Evolutionary conservation across 441 rosid species (phyloP).

Genomic region (Metrosideros polymorpha): DNA sequence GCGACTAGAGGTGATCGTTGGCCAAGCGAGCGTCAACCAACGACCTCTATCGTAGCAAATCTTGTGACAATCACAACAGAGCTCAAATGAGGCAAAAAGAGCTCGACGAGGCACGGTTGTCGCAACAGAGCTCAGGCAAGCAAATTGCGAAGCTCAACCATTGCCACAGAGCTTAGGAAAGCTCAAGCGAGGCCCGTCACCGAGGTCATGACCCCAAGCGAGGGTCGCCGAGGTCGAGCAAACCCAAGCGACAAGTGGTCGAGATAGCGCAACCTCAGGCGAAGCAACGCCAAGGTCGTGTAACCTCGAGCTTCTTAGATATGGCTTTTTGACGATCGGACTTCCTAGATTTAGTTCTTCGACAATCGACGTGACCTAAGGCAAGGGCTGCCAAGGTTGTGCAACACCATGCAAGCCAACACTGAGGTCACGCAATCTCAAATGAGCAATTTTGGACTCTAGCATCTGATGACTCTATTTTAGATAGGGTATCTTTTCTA

Average conservation of each 20-base stretch:
- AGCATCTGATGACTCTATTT: no score
- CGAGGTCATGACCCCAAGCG: neutral
- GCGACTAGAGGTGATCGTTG: neutral
- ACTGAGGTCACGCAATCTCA: neutral
- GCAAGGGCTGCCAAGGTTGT: neutral
- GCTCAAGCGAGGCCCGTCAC: neutral
- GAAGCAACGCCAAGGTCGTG: no score
- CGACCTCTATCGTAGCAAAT: neutral
- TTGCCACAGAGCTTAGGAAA: neutral
- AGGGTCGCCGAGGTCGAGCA: fast-evolving
- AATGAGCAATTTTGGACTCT: neutral
- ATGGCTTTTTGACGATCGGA: neutral
- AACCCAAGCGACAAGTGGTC: neutral
- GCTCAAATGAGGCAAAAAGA: neutral
- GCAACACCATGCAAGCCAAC: neutral
- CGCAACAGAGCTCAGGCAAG: neutral
- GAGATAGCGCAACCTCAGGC: neutral
- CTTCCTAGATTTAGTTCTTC: neutral
- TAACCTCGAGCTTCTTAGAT: neutral
- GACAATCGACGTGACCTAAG: neutral
- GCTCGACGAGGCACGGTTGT: neutral
- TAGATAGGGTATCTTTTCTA: no score
- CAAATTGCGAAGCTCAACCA: neutral
- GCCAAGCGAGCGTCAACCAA: neutral
- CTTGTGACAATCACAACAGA: neutral